These are phyloP conservation scores for Fusarium zealandicum DNA, from an alignment of 2,329 filamentous ascomycete species.

Conservation along the genomic window DNA sequence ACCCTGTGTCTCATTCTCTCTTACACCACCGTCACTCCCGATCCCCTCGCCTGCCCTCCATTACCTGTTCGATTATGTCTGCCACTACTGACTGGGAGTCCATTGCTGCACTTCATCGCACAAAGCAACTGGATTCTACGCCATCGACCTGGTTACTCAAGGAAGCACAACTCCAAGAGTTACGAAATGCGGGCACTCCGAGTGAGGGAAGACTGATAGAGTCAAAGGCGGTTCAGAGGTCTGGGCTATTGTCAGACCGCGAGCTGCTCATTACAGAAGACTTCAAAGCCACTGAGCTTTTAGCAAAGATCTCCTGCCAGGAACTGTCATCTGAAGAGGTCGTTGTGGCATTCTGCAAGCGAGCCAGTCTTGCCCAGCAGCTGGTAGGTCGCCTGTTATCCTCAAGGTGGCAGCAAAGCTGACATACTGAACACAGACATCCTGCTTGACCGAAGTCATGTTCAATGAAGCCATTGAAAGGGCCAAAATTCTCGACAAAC, in stretches of 20 bases:
- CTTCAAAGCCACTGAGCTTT: constrained; percentile 22
- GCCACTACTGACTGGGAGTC: constrained; percentile 25
- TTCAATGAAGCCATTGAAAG: constrained; percentile 30
- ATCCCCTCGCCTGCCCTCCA: not conserved
- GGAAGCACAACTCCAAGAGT: constrained; percentile 5
- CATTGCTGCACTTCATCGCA: constrained; percentile 28
- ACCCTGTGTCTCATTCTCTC: not conserved
- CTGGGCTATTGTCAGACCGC: constrained; percentile 17
- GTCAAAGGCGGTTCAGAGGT: constrained; percentile 13
- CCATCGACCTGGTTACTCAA: constrained; percentile 24
- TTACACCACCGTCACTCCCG: not conserved
- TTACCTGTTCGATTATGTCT: constrained; percentile 23
- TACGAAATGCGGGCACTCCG: not conserved
- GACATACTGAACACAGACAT: constrained; percentile 9
- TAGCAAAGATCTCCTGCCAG: constrained; percentile 16
- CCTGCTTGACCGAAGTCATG: constrained; percentile 32
- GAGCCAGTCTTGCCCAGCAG: constrained; percentile 35
- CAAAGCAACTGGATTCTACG: constrained; percentile 25
- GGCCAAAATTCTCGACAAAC: constrained; percentile 25
- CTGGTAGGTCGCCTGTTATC: not conserved
- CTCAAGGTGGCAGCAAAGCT: accelerated
- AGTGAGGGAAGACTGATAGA: constrained; percentile 23
- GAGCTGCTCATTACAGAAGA: constrained; percentile 28
- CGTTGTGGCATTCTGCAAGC: constrained; percentile 31
- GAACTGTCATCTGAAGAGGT: constrained; percentile 33